Evolutionary conservation across 1,139 yeast genomes (phyloP).

Genomic region (Pneumocystis carinii): DNA sequence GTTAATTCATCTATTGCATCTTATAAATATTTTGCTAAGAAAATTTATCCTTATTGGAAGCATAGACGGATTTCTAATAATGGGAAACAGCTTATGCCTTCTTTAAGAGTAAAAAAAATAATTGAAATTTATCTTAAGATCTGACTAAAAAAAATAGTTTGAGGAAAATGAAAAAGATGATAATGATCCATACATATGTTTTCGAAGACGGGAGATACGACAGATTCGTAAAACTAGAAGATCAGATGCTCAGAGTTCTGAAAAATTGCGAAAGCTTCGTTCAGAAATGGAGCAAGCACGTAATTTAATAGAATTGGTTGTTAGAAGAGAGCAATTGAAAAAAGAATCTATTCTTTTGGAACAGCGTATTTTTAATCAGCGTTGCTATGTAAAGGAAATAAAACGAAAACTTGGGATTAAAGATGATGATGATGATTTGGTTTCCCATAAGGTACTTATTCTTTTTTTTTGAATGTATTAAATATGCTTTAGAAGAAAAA

Average conservation of each 20-base stretch:
- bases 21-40: constrained; percentile 48
- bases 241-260: constrained; percentile 82
- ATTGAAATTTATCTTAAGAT: neutral
- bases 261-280: constrained; percentile 59
- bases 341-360: constrained; percentile 46
- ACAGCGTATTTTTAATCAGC: constrained; percentile 47
- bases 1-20: constrained; percentile 15
- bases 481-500: neutral
- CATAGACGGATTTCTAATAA: constrained; percentile 50
- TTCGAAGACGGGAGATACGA: constrained; percentile 87
- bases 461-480: neutral
- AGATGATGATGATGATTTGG: constrained; percentile 74
- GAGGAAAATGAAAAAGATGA: constrained; percentile 88
- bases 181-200: constrained; percentile 86
- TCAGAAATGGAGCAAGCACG: constrained; percentile 67
- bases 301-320: constrained; percentile 51
- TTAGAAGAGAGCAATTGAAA: constrained; percentile 58
- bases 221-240: constrained; percentile 94
- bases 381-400: constrained; percentile 54
- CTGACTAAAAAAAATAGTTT: constrained; percentile 25
- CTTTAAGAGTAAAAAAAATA: constrained; percentile 30
- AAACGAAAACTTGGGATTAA: constrained; percentile 63
- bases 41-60: constrained; percentile 73
- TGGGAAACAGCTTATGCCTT: constrained; percentile 62
- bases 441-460: constrained; percentile 50